phyloP scores from a whole-genome alignment of 768 basidiomycete genomes.

The Boletellus ananiceps region DNA sequence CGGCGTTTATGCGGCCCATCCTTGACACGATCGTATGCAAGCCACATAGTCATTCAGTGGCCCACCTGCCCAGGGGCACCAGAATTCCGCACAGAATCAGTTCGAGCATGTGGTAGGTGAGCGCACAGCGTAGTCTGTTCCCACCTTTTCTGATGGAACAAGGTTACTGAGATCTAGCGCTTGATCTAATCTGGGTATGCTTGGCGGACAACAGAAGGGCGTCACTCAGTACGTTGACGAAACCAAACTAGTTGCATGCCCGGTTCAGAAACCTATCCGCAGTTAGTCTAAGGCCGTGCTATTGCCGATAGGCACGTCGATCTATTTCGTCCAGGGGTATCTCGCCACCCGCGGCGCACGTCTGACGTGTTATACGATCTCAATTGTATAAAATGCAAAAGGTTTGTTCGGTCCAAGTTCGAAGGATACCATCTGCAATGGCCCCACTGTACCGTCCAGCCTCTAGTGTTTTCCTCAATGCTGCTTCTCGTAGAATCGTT shows the following conservation, averaged over 20 bases:
- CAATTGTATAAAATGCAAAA: slow-evolving; percentile 17
- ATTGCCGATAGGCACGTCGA: slow-evolving; percentile 15
- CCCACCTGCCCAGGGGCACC: neutral
- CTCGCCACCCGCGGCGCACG: neutral
- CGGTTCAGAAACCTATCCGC: neutral
- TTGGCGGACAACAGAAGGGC: slow-evolving; percentile 8
- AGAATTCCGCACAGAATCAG: neutral
- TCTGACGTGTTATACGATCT: neutral
- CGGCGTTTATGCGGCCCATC: slow-evolving; percentile 26
- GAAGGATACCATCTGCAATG: slow-evolving; percentile 9
- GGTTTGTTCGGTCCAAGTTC: neutral
- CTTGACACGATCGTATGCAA: neutral
- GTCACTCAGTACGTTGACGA: neutral
- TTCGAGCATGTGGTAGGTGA: neutral
- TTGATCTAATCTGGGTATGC: slow-evolving; percentile 4
- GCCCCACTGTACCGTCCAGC: slow-evolving; percentile 9
- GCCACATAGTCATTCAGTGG: neutral
- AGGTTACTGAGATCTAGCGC: neutral
- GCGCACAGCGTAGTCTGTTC: neutral
- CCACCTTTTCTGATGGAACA: neutral
- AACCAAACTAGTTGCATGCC: neutral
- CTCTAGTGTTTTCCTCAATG: slow-evolving; percentile 4
- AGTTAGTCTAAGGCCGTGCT: slow-evolving; percentile 17
- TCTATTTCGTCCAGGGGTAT: neutral
- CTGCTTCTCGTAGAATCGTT: slow-evolving; percentile 6